Percentiles rank a stretch among this genome's conserved stretches.
Conservation (phyloP, 1,284 basidiomycete species). For the Irpex lacteus region DNA sequence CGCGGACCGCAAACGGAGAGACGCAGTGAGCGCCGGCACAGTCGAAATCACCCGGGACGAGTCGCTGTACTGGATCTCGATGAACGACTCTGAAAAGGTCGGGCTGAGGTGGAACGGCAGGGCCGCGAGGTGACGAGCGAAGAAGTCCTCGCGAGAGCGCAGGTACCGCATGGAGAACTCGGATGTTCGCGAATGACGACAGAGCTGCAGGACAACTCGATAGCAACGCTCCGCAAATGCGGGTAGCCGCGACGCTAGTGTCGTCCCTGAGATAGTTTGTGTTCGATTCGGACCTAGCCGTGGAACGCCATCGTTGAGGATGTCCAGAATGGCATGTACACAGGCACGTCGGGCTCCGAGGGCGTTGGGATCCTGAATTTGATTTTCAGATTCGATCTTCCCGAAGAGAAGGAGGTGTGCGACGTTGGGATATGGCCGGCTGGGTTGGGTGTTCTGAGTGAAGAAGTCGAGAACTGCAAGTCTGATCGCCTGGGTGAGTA, state of each 20-base stretch:
- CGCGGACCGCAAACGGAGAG: slow-evolving; percentile 81
- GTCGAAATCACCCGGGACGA: slow-evolving; percentile 74
- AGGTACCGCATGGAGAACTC: slow-evolving; percentile 85
- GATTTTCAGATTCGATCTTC: slow-evolving; percentile 45
- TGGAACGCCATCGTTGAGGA: slow-evolving; percentile 71
- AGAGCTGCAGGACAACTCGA: slow-evolving; percentile 82
- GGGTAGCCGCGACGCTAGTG: slow-evolving; percentile 71
- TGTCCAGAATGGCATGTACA: slow-evolving; percentile 79
- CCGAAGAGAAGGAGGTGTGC: slow-evolving; percentile 90
- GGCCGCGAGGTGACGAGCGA: slow-evolving; percentile 76
- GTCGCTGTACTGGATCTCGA: slow-evolving; percentile 73
- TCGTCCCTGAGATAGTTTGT: slow-evolving; percentile 33
- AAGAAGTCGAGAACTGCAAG: slow-evolving; percentile 86
- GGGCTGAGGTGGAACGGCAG: slow-evolving; percentile 64
- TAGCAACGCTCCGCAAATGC: slow-evolving; percentile 86
- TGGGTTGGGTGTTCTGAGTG: slow-evolving; percentile 71
- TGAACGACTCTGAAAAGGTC: slow-evolving; percentile 47
- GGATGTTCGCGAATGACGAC: slow-evolving; percentile 82
- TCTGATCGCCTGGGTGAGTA: slow-evolving; percentile 69
- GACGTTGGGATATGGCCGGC: slow-evolving; percentile 76
- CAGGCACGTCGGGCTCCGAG: slow-evolving; percentile 69
- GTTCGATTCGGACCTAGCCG: slow-evolving; percentile 40
- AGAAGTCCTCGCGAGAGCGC: slow-evolving; percentile 87
- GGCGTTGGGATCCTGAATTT: slow-evolving; percentile 75
- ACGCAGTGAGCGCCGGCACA: slow-evolving; percentile 71